Evolutionary conservation across 345 rosid species (phyloP), one percentile per base, ranked within the genome.

Genomic region (Ailanthus altissimus): DNA sequence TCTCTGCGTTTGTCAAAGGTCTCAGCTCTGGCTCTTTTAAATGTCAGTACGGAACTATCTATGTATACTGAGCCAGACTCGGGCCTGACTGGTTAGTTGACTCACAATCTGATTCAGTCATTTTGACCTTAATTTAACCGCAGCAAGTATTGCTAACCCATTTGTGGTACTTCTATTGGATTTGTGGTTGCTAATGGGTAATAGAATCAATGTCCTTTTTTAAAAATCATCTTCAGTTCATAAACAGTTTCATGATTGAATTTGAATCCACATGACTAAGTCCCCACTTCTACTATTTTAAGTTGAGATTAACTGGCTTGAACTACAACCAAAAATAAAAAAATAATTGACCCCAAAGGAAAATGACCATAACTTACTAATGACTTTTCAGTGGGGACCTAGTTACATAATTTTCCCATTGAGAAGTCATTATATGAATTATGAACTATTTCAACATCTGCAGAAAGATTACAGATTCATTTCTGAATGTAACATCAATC

Each of bases 331-430:
- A 32, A 59, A 46, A 36, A 18, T 45, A 45, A 59, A 25, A 26
- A 14, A 6, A n/a, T n/a, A 66, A 66, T 4, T 45, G 8, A 28
- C 49, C 49, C 8, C 49, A 45, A 16, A 70, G 9, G 57, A 25
- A 14, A 26, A 47, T 68, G 42, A 14, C 57, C 14, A 3, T 47
- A 2, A 16, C 43, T 15, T 9, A 18, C 49, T 20, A 23, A 62
- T 62, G 20, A 62, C 9, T 67, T 45, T 13, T 67, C 10, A 8
- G 63, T 75, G 68, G 75, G 75, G 49, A 26, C 62, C 23, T 32
- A 8, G 18, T 25, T 32, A 7, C 67, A 36, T 62, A 32, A 23
- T 77, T 77, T 60, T 69, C 69, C 12, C 60, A 59, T 13, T 36
- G 53, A 60, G 2, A 60, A 49, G 62, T 69, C 74, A n/a, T 67